Evolutionary conservation across 139 green algal species (phyloP), one percentile per base, ranked within the genome.

Genomic region (Closterium sp.): DNA sequence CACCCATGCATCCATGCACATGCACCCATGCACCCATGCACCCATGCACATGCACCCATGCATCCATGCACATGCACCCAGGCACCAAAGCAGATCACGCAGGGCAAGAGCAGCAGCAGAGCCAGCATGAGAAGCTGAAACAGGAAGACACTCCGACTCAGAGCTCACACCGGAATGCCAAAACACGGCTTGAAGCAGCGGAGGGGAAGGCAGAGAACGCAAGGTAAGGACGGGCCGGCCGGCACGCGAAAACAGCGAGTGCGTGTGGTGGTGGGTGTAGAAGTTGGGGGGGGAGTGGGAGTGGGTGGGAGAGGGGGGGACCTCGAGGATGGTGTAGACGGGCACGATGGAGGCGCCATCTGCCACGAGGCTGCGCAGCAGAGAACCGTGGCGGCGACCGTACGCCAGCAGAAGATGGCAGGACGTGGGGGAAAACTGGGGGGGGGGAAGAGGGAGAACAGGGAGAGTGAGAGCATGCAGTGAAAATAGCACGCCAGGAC

Each of bases 321-420:
- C 87, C 91, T 94, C 97, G 81, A 99, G 88, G 30, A 99, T 97
- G 25, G 96, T 98, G 95, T 99, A 97, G 88, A 98, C 94, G 4
- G 96, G 95, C 9, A 97, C 91, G 69, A 98, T 93, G 33, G 64
- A 85, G 7, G 93, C 94, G 5, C 88, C 93, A 31, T 97, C 95
- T 21, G 94, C 95, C 36, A 97, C 94, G 69, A 99, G 92, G 31
- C 91, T 96, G 88, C 96, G 96, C 92, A 98, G 94, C 69, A 98
- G 92, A 19, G 93, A 96, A 34, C 96, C 95, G 94, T 99, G 97
- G 43, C 97, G 97, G 88, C 97, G 95, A 35, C 97, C 97, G 91
- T 99, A 99, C 2, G 97, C 96, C 34, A 99, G 93, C 84, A 99
- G 94, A 55, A 99, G 87, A 91, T 98, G 97, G 81, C 95, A 84